Evolutionary conservation across 1,284 basidiomycete species (phyloP).

Genomic region (Malassezia sp.): DNA sequence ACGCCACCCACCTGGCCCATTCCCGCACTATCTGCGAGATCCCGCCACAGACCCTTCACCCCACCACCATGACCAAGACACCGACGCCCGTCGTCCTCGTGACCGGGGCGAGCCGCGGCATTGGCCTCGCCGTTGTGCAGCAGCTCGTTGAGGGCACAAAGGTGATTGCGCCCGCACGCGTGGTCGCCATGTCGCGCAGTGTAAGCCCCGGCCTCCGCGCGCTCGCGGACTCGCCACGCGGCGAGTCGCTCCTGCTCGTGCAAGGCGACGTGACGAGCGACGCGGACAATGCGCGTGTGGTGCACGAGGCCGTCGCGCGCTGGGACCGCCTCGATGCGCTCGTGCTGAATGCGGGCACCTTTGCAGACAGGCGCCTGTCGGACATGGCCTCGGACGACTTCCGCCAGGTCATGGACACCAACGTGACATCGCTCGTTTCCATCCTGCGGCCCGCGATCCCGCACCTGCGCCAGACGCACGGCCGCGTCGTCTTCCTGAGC

Average conservation of each 20-base stretch:
- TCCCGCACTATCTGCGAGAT: no score
- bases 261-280: slow-evolving; percentile 57
- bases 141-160: slow-evolving; percentile 52
- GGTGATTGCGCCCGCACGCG: slow-evolving; percentile 49
- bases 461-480: slow-evolving; percentile 54
- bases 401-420: slow-evolving; percentile 51
- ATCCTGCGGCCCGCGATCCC: slow-evolving; percentile 60
- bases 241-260: slow-evolving; percentile 46
- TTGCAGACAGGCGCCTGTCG: slow-evolving; percentile 47
- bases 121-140: slow-evolving; percentile 63
- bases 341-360: slow-evolving; percentile 65
- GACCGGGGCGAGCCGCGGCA: slow-evolving; percentile 52
- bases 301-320: slow-evolving; percentile 54
- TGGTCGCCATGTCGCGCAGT: slow-evolving; percentile 65
- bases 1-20: no score
- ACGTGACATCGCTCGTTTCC: slow-evolving; percentile 66
- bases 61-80: slow-evolving; percentile 13
- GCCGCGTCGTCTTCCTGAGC: slow-evolving; percentile 64
- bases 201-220: slow-evolving; percentile 56
- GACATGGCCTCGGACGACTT: neutral
- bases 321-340: slow-evolving; percentile 62
- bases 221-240: slow-evolving; percentile 49
- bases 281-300: slow-evolving; percentile 54
- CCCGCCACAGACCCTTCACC: no score
- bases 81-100: slow-evolving; percentile 38